These are phyloP conservation scores for Clavispora vitiphila DNA, from an alignment of 805 yeast genomes.

Conservation along the genomic window DNA sequence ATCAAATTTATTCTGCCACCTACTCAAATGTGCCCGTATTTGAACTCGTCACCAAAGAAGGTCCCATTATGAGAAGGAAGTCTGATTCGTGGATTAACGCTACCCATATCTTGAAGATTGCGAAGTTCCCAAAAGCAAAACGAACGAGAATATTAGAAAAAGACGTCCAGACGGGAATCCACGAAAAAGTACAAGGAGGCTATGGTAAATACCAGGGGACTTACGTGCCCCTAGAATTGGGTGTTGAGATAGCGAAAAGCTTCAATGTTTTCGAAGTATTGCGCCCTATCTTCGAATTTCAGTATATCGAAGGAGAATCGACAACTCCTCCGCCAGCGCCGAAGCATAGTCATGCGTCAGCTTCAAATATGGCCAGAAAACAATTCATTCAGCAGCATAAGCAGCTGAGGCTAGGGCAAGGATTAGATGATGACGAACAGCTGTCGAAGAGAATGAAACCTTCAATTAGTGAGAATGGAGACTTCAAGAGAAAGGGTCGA, in stretches of 20 bases:
- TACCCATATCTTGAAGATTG: slow-evolving; percentile 64
- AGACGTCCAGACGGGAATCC: slow-evolving; percentile 58
- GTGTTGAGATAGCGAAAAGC: slow-evolving; percentile 34
- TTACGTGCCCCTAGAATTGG: slow-evolving; percentile 39
- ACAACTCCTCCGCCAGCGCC: slow-evolving; percentile 46
- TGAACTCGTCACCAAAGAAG: slow-evolving; percentile 64
- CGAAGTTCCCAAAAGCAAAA: slow-evolving; percentile 61
- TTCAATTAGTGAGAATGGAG: slow-evolving; percentile 14
- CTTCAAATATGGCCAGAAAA: slow-evolving; percentile 35
- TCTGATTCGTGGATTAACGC: slow-evolving; percentile 66
- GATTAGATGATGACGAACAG: not conserved
- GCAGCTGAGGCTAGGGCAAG: not conserved
- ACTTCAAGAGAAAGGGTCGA: slow-evolving; percentile 33
- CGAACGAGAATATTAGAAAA: slow-evolving; percentile 60
- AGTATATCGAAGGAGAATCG: slow-evolving; percentile 37
- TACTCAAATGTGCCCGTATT: slow-evolving; percentile 69
- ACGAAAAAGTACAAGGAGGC: slow-evolving; percentile 71
- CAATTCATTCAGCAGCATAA: slow-evolving; percentile 12
- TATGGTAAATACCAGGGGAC: slow-evolving; percentile 64
- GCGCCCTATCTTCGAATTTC: slow-evolving; percentile 61
- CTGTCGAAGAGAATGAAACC: slow-evolving; percentile 17
- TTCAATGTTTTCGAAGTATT: slow-evolving; percentile 49
- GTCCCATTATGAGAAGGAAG: slow-evolving; percentile 65
- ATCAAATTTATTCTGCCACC: slow-evolving; percentile 58
- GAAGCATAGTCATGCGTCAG: slow-evolving; percentile 43